These are phyloP conservation scores for Phialophora expanda DNA, from an alignment of 2,329 filamentous ascomycete genomes.

Conservation along the genomic window DNA sequence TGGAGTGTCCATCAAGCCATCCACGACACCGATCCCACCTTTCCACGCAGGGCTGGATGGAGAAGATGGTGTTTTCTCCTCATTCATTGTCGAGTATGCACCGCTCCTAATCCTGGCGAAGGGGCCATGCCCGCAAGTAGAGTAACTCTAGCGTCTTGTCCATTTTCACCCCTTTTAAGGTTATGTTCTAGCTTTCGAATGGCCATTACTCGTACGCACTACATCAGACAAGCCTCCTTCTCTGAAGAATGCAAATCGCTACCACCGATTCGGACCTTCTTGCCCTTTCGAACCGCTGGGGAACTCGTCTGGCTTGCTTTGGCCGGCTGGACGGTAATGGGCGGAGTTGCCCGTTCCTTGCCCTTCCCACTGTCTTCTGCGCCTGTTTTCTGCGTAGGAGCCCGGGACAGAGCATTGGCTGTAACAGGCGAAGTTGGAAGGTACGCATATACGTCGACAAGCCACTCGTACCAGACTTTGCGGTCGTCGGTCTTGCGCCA, in stretches of 20 bases:
- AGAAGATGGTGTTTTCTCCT: too few relatives aligned
- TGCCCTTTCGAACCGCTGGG: slow-evolving; percentile 36
- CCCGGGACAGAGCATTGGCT: neutral
- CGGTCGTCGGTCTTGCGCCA: slow-evolving; percentile 94
- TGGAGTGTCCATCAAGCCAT: too few relatives aligned
- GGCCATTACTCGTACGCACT: slow-evolving; percentile 27
- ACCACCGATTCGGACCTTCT: slow-evolving; percentile 46
- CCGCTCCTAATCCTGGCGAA: too few relatives aligned
- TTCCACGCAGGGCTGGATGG: too few relatives aligned
- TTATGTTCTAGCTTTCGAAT: neutral
- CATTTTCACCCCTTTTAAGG: too few relatives aligned
- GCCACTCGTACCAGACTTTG: slow-evolving; percentile 99
- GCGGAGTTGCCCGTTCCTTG: neutral
- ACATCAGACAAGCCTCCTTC: slow-evolving; percentile 58
- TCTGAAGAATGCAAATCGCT: slow-evolving; percentile 56
- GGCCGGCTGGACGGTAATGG: neutral
- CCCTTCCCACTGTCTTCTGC: neutral
- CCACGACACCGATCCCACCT: too few relatives aligned
- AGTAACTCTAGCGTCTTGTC: too few relatives aligned
- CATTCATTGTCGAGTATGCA: too few relatives aligned
- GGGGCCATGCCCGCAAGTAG: too few relatives aligned
- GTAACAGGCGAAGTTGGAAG: slow-evolving; percentile 20
- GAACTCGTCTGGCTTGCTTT: slow-evolving; percentile 23
- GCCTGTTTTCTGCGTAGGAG: neutral
- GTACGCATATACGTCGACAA: slow-evolving; percentile 76